Base-by-base conservation (phyloP, 345 rosid genomes). In the Raphanus sativus region DNA sequence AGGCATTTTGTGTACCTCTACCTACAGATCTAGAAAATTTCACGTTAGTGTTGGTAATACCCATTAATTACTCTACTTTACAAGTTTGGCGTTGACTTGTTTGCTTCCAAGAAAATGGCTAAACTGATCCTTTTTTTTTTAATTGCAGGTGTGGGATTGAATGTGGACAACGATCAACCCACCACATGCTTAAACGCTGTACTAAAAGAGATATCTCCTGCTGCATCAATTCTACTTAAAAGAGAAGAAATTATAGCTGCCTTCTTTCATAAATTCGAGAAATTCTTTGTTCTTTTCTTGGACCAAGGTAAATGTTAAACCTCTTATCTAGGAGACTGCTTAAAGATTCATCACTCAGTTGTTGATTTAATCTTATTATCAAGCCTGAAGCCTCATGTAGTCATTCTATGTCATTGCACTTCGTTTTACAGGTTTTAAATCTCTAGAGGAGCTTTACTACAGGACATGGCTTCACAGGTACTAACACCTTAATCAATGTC, bases 391-490 rank as follows among this genome's bases (percentile, higher is more conserved):
- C 4, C 16, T 52, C 1, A 8, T 24, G 2, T 28, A 62, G 40
- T 54, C 30, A 30, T 24, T 12, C 7, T 26, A 34, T 5, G 0
- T 13, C 56, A 28, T 48, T 1, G 5, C 32, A 68, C 6, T 54
- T 29, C 45, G 30, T 15, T 62, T 62, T 81, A 71, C 89, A 94
- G 97, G 98, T 74, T 94, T 94, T 78, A 86, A 78, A 78, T 67
- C 87, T 78, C 91, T 94, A 10, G 92, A 94, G 85, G 86, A 90
- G 75, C 87, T 92, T 67, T 94, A 94, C 78, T 91, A 87, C 70
- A 81, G 81, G 76, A 89, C 98, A 72, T 94, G 97, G 97, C 87
- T 94, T 69, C 97, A 94, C 81, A 91, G 97, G 97, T 94, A 74
- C 16, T n/a, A n/a, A n/a, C n/a, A n/a, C n/a, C n/a, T n/a, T n/a